A percentile compares a stretch with the other conserved stretches of the same genome.
These are phyloP conservation scores for Sambucus nigra DNA, from an alignment of 129 eudicot species.

Conservation along the genomic window DNA sequence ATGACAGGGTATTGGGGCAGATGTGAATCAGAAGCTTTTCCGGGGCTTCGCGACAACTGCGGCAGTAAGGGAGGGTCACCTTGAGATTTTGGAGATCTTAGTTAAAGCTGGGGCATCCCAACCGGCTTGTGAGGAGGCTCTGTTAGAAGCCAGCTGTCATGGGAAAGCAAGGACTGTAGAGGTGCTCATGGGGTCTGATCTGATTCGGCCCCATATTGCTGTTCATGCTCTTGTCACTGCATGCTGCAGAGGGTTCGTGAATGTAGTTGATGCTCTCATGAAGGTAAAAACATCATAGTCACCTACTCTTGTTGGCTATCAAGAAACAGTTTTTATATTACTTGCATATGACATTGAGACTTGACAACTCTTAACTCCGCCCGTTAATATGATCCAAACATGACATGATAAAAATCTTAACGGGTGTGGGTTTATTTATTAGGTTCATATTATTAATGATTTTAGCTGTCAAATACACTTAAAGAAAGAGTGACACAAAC, in stretches of 20 bases:
- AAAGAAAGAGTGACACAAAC: too few relatives aligned
- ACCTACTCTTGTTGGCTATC: background rate
- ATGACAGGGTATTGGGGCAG: constrained; percentile 72
- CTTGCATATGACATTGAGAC: constrained; percentile 1
- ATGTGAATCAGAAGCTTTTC: constrained; percentile 70
- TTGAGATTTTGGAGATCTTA: constrained; percentile 73
- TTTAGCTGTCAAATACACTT: too few relatives aligned
- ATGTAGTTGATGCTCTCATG: constrained; percentile 53
- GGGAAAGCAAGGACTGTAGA: constrained; percentile 55
- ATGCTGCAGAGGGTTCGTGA: constrained; percentile 73
- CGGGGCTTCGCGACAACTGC: constrained; percentile 74
- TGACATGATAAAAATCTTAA: too few relatives aligned
- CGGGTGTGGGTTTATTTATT: too few relatives aligned
- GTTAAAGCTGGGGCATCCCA: constrained; percentile 85
- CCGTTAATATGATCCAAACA: too few relatives aligned
- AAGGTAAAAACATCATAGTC: constrained; percentile 37
- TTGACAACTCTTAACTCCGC: too few relatives aligned
- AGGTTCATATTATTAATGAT: too few relatives aligned
- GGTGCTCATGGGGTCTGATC: constrained; percentile 71
- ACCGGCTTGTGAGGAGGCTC: constrained; percentile 88
- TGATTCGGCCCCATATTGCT: constrained; percentile 75
- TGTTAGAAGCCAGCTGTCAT: constrained; percentile 75
- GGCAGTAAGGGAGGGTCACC: constrained; percentile 84
- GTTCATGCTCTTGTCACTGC: constrained; percentile 88
- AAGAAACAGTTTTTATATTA: too few relatives aligned